These are phyloP conservation scores for Coccomyxa subellipsoidea DNA, from an alignment of 163 green algal species.

Conservation along the genomic window DNA sequence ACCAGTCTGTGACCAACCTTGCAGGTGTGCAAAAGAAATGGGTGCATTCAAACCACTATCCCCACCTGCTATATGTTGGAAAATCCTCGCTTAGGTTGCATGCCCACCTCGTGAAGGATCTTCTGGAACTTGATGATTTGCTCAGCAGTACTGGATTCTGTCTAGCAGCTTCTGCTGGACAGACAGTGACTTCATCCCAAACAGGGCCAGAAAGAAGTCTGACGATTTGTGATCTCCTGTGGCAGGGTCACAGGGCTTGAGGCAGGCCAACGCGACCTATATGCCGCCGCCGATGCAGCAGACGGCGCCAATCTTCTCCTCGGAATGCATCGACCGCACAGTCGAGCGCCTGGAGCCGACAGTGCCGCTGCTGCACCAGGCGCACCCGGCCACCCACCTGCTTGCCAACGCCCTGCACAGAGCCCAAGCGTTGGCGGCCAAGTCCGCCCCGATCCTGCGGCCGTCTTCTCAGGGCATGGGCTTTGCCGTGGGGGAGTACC, in stretches of 20 bases:
- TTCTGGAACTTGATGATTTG: too few relatives aligned
- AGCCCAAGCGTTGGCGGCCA: background rate
- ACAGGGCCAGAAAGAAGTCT: too few relatives aligned
- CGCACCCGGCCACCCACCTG: background rate
- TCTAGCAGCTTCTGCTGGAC: background rate
- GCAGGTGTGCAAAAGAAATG: background rate
- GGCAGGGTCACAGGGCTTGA: background rate
- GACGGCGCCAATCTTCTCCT: background rate
- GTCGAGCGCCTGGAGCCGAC: background rate
- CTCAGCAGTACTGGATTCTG: too few relatives aligned
- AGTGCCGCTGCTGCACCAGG: background rate
- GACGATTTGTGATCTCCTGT: background rate
- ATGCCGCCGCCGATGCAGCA: background rate
- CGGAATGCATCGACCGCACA: background rate
- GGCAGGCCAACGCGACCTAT: background rate
- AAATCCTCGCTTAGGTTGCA: background rate
- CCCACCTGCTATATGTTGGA: background rate
- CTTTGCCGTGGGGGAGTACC: background rate
- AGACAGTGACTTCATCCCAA: background rate
- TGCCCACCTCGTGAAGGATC: too few relatives aligned
- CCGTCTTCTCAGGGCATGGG: background rate
- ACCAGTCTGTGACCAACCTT: background rate
- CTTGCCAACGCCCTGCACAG: background rate
- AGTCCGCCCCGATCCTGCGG: background rate
- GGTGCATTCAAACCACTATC: background rate